Base-by-base conservation (phyloP, 345 rosid genomes). In the Populus davidiana region DNA sequence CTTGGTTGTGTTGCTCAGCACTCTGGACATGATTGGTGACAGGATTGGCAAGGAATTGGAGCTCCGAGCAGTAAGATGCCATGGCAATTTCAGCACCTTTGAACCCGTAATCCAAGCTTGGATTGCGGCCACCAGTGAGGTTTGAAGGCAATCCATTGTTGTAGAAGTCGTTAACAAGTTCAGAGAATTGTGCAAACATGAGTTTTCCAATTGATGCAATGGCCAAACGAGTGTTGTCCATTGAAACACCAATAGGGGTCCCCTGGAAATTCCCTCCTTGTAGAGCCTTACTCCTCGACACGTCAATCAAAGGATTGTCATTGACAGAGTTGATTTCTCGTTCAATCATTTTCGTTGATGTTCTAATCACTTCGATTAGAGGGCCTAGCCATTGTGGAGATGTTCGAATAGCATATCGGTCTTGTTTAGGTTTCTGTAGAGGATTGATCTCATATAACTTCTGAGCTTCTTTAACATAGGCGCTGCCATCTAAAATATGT, bases 11-110 rank as follows among this genome's bases (percentile, higher is more conserved):
- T 35, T 82, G 85, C 43, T 82, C 85, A 7, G 85, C 85, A n/a
- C 85, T 82, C 33, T 82, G 82, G 12, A 82, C 85, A 71, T 82
- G 85, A 31, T 66, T 82, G 10, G 85, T 78, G 50, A 82, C 85
- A 20, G 85, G 85, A 54, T 82, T 82, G 10, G 79, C 85, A 54
- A 82, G 85, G 64, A 54, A 82, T 16, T 82, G 85, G 72, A 82
- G 82, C 70, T 82, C 85, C 1, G 85, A 82, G 70, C 85, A 82
- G 67, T 82, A 82, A 13, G 85, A 82, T 33, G 85, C 85, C 85
- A 82, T 82, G 43, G 85, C 85, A n/a, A 82, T 82, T 75, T 82
- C 85, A 35, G 85, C 79, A 20, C 85, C 85, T 71, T 82, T 82
- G 73, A 78, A 82, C 33, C 85, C 85, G 31, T 82, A 82, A 71